Conservation (phyloP, 2,329 filamentous ascomycete species). For the Berkeleyomyces basicola region DNA sequence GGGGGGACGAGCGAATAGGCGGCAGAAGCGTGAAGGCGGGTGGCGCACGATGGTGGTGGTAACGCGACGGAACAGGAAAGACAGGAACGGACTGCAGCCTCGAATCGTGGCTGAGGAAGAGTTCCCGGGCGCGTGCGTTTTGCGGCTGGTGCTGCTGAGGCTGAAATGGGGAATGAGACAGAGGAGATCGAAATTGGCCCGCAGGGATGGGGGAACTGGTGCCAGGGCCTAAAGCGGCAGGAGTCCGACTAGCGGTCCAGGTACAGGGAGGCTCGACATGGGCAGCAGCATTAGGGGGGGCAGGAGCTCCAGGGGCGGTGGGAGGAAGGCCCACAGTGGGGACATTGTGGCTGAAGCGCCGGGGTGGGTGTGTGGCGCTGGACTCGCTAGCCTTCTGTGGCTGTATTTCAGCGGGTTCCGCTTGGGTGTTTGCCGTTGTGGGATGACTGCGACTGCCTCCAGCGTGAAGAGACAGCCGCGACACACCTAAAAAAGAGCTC, state of each 20-base stretch:
- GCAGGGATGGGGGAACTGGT: background rate
- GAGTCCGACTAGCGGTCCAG: background rate
- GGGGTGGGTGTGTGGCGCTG: background rate
- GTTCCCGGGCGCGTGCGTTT: background rate
- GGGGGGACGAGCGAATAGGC: background rate
- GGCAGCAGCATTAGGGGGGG: background rate
- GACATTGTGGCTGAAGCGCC: background rate
- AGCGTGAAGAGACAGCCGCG: slow-evolving; percentile 11
- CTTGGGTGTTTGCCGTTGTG: background rate
- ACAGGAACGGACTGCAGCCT: background rate
- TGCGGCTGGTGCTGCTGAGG: background rate
- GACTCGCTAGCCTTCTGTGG: background rate
- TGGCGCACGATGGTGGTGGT: background rate
- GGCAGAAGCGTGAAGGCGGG: background rate
- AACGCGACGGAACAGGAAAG: background rate
- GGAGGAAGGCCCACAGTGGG: background rate
- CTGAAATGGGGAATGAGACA: background rate
- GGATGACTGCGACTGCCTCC: slow-evolving; percentile 8
- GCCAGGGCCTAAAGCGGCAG: background rate
- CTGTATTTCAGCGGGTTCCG: background rate
- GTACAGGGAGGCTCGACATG: background rate
- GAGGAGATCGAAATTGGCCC: background rate
- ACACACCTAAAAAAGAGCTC: slow-evolving; percentile 13
- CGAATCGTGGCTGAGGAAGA: background rate
- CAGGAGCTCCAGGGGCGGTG: background rate